Percentiles rank a stretch among this genome's conserved stretches.
phyloP scores from a whole-genome alignment of 495 filamentous ascomycete genomes.

The Aspergillus ellipticus region DNA sequence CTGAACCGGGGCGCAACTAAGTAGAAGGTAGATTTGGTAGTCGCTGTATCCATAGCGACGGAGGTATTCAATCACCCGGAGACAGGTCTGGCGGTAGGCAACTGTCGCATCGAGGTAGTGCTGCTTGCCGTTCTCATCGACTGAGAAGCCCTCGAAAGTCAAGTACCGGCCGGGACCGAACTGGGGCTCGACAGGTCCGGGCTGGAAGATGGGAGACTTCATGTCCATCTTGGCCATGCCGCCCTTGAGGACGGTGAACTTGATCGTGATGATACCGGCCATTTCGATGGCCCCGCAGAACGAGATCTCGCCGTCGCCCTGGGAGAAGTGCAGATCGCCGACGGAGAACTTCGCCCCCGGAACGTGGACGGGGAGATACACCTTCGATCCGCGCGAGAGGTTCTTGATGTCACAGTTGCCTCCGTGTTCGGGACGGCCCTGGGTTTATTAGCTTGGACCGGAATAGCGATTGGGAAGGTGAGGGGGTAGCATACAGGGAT shows the following conservation, averaged over 20 bases:
- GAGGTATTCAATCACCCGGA: conserved; percentile 84
- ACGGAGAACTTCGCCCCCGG: conserved; percentile 88
- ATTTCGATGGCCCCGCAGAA: conserved; percentile 98
- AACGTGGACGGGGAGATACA: conserved; percentile 85
- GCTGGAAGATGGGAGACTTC: conserved; percentile 85
- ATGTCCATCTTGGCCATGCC: conserved; percentile 73
- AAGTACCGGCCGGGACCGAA: conserved; percentile 83
- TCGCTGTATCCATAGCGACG: conserved; percentile 70
- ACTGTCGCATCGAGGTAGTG: conserved; percentile 92
- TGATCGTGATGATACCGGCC: conserved; percentile 89
- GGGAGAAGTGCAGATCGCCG: conserved; percentile 85
- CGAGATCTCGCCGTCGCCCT: conserved; percentile 91
- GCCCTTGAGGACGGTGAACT: conserved; percentile 83
- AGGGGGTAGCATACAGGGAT: conserved; percentile 58
- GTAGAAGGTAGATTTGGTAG: conserved; percentile 87
- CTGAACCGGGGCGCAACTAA: conserved; percentile 87
- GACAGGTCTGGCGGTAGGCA: conserved; percentile 82
- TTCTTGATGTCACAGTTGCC: conserved; percentile 92
- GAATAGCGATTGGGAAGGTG: not conserved
- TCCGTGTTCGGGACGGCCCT: conserved; percentile 52
- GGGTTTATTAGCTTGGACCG: not conserved
- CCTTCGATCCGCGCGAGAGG: conserved; percentile 76
- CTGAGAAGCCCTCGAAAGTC: conserved; percentile 92
- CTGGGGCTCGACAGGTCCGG: conserved; percentile 87
- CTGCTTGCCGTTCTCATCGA: conserved; percentile 88